A percentile compares a stretch with the other conserved stretches of the same genome.
Evolutionary conservation across 164 flowering plant species (phyloP).

Genomic region (Berberis thunbergii): DNA sequence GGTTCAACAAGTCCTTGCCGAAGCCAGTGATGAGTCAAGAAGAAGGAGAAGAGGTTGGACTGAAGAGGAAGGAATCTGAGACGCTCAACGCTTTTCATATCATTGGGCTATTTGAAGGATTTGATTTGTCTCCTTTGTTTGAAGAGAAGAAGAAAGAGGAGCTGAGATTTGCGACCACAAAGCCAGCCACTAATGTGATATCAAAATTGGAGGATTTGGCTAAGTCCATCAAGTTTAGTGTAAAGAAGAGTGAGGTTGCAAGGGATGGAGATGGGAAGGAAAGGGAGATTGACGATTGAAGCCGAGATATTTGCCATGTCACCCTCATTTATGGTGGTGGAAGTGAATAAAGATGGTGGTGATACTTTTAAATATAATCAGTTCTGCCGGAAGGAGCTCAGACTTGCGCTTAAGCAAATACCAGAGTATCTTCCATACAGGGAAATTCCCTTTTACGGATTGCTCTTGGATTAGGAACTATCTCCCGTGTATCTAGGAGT

Average conservation of each 20-base stretch:
- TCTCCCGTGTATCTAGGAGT: too few relatives aligned
- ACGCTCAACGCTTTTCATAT: constrained; percentile 3
- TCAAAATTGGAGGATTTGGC: constrained; percentile 42
- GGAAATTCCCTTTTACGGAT: too few relatives aligned
- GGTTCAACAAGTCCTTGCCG: constrained; percentile 22
- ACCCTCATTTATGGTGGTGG: constrained; percentile 26
- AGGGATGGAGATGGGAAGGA: constrained; percentile 48
- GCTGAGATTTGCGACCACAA: constrained; percentile 37
- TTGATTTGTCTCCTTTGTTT: too few relatives aligned
- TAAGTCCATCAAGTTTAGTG: constrained; percentile 23
- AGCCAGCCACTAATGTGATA: constrained; percentile 38
- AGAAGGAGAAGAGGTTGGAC: background rate
- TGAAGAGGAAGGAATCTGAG: constrained; percentile 11
- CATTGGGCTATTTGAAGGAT: too few relatives aligned
- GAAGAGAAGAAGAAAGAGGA: constrained; percentile 19
- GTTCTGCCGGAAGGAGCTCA: constrained; percentile 52
- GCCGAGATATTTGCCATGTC: constrained; percentile 54
- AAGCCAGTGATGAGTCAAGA: constrained; percentile 8
- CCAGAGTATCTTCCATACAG: too few relatives aligned
- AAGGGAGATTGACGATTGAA: constrained; percentile 44
- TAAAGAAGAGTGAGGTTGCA: constrained; percentile 36
- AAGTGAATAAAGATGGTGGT: constrained; percentile 36
- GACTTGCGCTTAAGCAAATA: constrained; percentile 39
- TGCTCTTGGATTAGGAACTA: too few relatives aligned
- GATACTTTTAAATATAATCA: constrained; percentile 59